These are phyloP conservation scores for Blastocystis sp. DNA, from an alignment of 352 stramenopile genomes.

Conservation along the genomic window DNA sequence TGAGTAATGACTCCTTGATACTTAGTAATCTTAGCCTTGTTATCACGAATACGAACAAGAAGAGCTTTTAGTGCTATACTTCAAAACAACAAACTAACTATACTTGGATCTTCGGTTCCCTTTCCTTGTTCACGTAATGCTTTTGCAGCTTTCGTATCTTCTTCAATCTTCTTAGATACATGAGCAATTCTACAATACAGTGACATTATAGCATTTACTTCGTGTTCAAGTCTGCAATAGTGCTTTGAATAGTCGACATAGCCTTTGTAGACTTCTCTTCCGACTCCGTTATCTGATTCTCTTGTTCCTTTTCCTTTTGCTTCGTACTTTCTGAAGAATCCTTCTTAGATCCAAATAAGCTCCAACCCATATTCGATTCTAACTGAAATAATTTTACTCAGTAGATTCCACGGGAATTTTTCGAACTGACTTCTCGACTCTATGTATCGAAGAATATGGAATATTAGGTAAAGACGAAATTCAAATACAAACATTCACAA, in stretches of 20 bases:
- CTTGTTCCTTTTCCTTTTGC: not conserved
- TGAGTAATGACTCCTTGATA: not conserved
- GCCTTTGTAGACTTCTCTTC: not conserved
- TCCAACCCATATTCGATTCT: too few relatives aligned
- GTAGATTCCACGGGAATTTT: too few relatives aligned
- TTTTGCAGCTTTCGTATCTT: not conserved
- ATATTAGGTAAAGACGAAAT: too few relatives aligned
- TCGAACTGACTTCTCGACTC: too few relatives aligned
- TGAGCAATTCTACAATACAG: not conserved
- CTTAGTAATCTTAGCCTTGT: not conserved
- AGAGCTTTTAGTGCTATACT: not conserved
- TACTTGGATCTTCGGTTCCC: conserved; percentile 18
- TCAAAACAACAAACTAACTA: not conserved
- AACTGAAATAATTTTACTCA: too few relatives aligned
- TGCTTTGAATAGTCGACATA: not conserved
- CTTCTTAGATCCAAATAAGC: too few relatives aligned
- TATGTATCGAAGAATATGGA: too few relatives aligned
- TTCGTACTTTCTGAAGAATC: too few relatives aligned
- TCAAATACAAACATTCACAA: too few relatives aligned
- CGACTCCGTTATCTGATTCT: not conserved
- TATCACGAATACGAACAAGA: not conserved
- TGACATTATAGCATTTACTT: not conserved
- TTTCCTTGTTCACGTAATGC: not conserved
- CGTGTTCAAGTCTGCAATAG: not conserved
- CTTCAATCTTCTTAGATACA: not conserved